Conservation (phyloP, 441 rosid species). For the Gossypium aridum region DNA sequence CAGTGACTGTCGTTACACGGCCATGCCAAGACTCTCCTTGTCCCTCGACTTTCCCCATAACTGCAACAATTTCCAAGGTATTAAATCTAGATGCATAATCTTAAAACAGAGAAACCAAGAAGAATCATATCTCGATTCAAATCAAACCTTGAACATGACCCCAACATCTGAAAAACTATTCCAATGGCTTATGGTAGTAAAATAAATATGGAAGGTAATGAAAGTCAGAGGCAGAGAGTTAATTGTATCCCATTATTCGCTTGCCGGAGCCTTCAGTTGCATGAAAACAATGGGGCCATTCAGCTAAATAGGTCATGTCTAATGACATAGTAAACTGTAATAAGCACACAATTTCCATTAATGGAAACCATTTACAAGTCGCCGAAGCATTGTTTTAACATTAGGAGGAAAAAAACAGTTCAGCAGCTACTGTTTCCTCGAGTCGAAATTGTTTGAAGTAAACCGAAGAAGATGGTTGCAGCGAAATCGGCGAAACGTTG, state of each 20-base stretch:
- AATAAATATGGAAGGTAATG: not conserved
- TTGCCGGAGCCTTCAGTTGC: conserved; percentile 73
- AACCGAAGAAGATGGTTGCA: conserved; percentile 91
- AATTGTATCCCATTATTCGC: conserved; percentile 85
- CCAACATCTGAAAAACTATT: not conserved
- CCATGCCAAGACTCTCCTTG: conserved; percentile 78
- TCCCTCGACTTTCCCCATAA: conserved; percentile 88
- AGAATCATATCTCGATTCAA: not conserved
- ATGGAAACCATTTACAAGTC: not conserved
- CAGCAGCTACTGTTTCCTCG: conserved; percentile 63
- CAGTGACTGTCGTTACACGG: conserved; percentile 88
- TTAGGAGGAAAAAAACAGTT: not conserved
- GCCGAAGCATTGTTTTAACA: not conserved
- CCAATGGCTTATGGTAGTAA: not conserved
- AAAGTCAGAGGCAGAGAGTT: conserved; percentile 6
- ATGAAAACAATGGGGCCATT: conserved; percentile 95
- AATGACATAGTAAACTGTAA: conserved; percentile 49
- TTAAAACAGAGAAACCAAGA: not conserved
- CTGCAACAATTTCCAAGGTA: conserved; percentile 28
- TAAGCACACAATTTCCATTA: not conserved
- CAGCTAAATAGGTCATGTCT: conserved; percentile 90
- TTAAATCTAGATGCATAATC: not conserved
- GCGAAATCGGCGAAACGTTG: conserved; percentile 85
- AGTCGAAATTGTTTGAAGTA: conserved; percentile 74
- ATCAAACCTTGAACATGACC: not conserved